A percentile compares a stretch with the other conserved stretches of the same genome.
Conservation (phyloP, 1,284 basidiomycete species). For the Boletellus deceptivus region DNA sequence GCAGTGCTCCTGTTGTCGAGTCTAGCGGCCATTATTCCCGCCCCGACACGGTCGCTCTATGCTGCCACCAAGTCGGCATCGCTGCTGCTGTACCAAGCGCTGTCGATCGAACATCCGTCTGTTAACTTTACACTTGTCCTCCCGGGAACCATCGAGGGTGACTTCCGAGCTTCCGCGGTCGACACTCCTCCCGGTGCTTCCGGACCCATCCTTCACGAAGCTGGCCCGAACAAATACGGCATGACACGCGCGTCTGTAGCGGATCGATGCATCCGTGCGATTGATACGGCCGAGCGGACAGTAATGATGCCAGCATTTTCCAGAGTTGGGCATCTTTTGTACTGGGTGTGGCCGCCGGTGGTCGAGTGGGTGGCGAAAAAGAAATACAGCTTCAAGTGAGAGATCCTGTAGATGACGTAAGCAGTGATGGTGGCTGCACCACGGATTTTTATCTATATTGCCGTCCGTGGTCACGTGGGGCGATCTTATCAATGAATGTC, state of each 20-base stretch:
- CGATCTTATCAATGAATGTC: too few relatives aligned
- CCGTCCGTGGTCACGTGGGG: too few relatives aligned
- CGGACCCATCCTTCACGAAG: constrained; percentile 39
- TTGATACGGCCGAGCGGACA: constrained; percentile 53
- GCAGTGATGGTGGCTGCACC: too few relatives aligned
- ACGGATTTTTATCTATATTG: too few relatives aligned
- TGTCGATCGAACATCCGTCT: constrained; percentile 74
- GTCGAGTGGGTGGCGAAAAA: constrained; percentile 54
- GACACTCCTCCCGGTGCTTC: constrained; percentile 47
- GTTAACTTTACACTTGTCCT: constrained; percentile 59
- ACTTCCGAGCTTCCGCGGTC: constrained; percentile 77
- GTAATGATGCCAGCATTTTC: constrained; percentile 55
- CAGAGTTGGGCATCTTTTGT: constrained; percentile 49
- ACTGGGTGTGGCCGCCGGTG: constrained; percentile 60
- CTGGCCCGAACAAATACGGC: constrained; percentile 53
- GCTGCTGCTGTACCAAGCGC: constrained; percentile 73
- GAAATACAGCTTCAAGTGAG: constrained; percentile 56
- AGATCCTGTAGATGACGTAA: not conserved
- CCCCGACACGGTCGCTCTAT: constrained; percentile 86
- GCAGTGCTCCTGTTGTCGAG: constrained; percentile 81
- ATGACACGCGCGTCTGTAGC: constrained; percentile 58
- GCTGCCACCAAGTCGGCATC: constrained; percentile 83
- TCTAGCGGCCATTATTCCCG: constrained; percentile 76
- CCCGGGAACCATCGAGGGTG: constrained; percentile 69
- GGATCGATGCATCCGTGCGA: constrained; percentile 51